These are phyloP conservation scores for Didymella exigua DNA, from an alignment of 2,329 filamentous ascomycete genomes.

Conservation along the genomic window DNA sequence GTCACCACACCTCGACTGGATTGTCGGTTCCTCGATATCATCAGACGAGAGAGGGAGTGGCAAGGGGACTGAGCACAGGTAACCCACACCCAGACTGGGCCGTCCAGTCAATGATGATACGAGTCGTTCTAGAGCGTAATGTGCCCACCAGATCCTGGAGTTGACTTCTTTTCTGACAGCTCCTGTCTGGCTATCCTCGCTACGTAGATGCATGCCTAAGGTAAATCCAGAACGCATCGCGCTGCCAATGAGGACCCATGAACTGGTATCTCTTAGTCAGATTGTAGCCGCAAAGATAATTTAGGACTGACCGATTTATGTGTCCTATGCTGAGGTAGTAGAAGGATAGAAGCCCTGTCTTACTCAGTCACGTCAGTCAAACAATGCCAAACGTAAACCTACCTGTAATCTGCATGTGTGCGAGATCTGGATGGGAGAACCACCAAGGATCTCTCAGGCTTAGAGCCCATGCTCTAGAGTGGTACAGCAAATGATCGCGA, in stretches of 20 bases:
- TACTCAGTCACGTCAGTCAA: neutral
- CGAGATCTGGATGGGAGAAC: conserved; percentile 41
- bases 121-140: conserved; percentile 46
- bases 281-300: neutral
- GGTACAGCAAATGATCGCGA: conserved; percentile 46
- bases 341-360: conserved; percentile 40
- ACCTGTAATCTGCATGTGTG: conserved; percentile 46
- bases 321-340: conserved; percentile 50
- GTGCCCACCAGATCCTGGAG: conserved; percentile 49
- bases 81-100: conserved; percentile 39
- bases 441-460: conserved; percentile 34
- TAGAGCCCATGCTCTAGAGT: conserved; percentile 44
- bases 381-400: neutral
- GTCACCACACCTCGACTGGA: conserved; percentile 21
- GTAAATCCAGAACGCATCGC: conserved; percentile 44
- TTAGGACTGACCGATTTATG: conserved; percentile 44
- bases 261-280: conserved; percentile 27
- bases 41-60: conserved; percentile 40
- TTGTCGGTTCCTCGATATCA: conserved; percentile 25
- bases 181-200: conserved; percentile 32
- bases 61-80: conserved; percentile 38
- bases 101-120: conserved; percentile 48
- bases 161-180: conserved; percentile 42
- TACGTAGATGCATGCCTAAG: conserved; percentile 47
- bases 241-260: conserved; percentile 47